These are phyloP conservation scores for Colletotrichum aenigma DNA, from an alignment of 2,329 filamentous ascomycete genomes.

Conservation along the genomic window DNA sequence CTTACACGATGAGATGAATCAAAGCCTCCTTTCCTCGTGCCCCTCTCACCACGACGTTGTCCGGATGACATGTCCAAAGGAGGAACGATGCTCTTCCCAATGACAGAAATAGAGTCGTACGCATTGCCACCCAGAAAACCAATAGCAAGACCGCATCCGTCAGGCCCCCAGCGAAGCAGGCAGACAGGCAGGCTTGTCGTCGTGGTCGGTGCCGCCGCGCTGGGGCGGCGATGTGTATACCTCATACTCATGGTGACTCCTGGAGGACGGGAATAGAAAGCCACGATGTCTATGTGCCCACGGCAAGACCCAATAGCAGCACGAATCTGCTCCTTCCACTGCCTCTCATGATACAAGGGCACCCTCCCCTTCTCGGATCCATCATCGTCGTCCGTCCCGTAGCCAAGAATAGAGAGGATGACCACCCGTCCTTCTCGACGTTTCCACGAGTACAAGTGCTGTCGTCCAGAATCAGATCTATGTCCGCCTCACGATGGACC, in stretches of 20 bases:
- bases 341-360: not conserved
- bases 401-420: not conserved
- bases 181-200: not conserved
- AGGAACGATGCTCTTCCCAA: not conserved
- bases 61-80: not conserved
- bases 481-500: not conserved
- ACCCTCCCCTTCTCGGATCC: not conserved
- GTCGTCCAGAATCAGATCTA: not conserved
- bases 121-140: not conserved
- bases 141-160: not conserved
- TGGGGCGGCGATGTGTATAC: not conserved
- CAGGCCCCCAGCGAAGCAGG: not conserved
- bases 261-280: not conserved
- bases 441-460: not conserved
- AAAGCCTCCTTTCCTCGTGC: not conserved
- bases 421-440: not conserved
- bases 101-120: not conserved
- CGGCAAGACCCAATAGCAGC: not conserved
- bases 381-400: not conserved
- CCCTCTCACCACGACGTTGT: not conserved
- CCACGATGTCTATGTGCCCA: not conserved
- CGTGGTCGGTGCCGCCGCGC: not conserved
- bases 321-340: not conserved
- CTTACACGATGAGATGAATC: not conserved
- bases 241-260: not conserved